Conservation (phyloP, 768 basidiomycete species). For the Macrocybe gigantea region DNA sequence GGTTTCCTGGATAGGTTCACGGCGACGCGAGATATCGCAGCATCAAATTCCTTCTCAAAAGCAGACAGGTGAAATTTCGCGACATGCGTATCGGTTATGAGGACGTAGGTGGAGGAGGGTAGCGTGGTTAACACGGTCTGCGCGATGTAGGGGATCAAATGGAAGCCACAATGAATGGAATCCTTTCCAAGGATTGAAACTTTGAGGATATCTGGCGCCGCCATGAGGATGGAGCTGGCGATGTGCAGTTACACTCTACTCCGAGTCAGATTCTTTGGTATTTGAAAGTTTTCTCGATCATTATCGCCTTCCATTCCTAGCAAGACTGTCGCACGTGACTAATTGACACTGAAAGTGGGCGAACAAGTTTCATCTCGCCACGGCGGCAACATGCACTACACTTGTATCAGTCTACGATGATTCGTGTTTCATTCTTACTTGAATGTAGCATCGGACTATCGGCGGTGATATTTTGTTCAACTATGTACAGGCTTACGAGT, state of each 20-base stretch:
- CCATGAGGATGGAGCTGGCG: constrained; percentile 17
- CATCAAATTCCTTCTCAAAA: constrained; percentile 63
- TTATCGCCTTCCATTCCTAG: no score
- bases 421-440: no score
- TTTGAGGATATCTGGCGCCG: constrained; percentile 57
- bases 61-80: constrained; percentile 69
- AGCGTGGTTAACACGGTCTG: constrained; percentile 64
- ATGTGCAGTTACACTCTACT: background rate
- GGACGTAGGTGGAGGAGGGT: constrained; percentile 80
- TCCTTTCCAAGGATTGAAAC: constrained; percentile 83
- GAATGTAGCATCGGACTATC: no score
- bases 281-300: background rate
- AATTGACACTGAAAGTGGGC: no score
- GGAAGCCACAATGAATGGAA: constrained; percentile 91
- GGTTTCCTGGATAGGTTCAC: constrained; percentile 27
- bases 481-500: no score
- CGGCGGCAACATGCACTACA: no score
- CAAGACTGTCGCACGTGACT: no score
- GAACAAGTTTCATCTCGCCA: no score
- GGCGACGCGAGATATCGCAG: constrained; percentile 23
- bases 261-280: background rate
- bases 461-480: no score
- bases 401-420: no score
- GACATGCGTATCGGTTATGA: constrained; percentile 90
- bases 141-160: constrained; percentile 83